Evolutionary conservation across 2,329 filamentous ascomycete genomes (phyloP).

Genomic region (Aspergillus terreus): DNA sequence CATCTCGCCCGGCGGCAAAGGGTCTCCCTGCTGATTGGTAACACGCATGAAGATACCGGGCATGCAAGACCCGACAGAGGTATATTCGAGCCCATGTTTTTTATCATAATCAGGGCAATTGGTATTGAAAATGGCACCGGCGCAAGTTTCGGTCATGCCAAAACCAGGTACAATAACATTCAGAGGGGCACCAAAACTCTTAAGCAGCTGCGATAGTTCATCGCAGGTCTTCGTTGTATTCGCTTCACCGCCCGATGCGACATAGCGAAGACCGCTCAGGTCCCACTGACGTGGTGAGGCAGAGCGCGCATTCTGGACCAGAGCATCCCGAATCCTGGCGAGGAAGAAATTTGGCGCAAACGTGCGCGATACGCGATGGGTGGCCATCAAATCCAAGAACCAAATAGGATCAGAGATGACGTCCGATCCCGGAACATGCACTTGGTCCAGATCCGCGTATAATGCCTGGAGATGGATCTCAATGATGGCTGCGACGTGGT

Average conservation of each 20-base stretch:
- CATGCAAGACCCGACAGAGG: constrained; percentile 18
- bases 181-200: constrained; percentile 31
- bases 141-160: constrained; percentile 50
- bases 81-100: constrained; percentile 13
- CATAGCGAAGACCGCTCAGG: constrained; percentile 19
- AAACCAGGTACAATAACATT: constrained; percentile 33
- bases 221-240: constrained; percentile 32
- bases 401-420: constrained; percentile 28
- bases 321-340: constrained; percentile 5
- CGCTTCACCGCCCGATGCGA: constrained; percentile 40
- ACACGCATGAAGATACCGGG: constrained; percentile 21
- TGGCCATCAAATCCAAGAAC: constrained; percentile 36
- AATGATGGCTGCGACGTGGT: constrained; percentile 52
- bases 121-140: constrained; percentile 45
- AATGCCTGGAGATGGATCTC: constrained; percentile 53
- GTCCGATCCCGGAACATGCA: constrained; percentile 17
- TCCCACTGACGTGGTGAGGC: neutral
- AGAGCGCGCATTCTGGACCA: neutral
- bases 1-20: neutral
- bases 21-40: constrained; percentile 1
- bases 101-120: constrained; percentile 42
- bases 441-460: constrained; percentile 14
- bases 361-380: constrained; percentile 28
- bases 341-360: constrained; percentile 29
- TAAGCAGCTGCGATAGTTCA: constrained; percentile 29